Percentiles rank a stretch among this genome's conserved stretches.
These are phyloP conservation scores for Trichoderma cornu-damae DNA, from an alignment of 2,329 filamentous ascomycete species.

Conservation along the genomic window DNA sequence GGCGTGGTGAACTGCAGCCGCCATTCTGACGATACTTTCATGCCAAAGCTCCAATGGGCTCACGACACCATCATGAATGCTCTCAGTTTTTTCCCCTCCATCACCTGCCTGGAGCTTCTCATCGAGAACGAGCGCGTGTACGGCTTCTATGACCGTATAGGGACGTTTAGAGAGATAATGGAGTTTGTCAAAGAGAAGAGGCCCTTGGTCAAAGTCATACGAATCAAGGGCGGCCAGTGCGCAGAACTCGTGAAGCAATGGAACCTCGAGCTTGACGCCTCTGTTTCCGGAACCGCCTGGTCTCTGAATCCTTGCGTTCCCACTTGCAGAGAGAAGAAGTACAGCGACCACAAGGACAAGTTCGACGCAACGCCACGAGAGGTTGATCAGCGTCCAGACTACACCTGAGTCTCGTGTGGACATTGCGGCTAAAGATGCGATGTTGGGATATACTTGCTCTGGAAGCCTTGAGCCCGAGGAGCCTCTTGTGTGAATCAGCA, in stretches of 20 bases:
- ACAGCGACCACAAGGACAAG: neutral
- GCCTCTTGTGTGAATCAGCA: neutral
- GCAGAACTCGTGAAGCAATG: neutral
- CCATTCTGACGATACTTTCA: neutral
- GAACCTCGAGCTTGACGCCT: conserved; percentile 3
- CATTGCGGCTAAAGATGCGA: neutral
- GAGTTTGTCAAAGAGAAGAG: neutral
- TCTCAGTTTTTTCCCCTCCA: neutral
- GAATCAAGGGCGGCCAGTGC: neutral
- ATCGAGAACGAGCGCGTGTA: conserved; percentile 1
- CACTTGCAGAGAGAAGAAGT: neutral
- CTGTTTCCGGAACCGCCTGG: conserved; percentile 2
- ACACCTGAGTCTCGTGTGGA: neutral
- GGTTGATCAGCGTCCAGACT: neutral
- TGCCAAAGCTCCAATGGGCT: conserved; percentile 9
- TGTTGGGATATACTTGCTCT: neutral
- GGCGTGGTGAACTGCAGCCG: neutral
- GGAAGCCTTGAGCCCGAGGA: neutral
- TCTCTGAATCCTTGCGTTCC: conserved; percentile 9
- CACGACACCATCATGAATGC: conserved; percentile 9
- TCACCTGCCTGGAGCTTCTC: conserved; percentile 1
- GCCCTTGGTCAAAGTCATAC: conserved; percentile 5
- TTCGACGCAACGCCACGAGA: conserved; percentile 4
- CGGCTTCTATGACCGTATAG: neutral
- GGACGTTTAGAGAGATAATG: conserved; percentile 2